Percentiles rank a stretch among this genome's conserved stretches.
phyloP scores from a whole-genome alignment of 805 yeast species.

The Ogataea glucozyma region DNA sequence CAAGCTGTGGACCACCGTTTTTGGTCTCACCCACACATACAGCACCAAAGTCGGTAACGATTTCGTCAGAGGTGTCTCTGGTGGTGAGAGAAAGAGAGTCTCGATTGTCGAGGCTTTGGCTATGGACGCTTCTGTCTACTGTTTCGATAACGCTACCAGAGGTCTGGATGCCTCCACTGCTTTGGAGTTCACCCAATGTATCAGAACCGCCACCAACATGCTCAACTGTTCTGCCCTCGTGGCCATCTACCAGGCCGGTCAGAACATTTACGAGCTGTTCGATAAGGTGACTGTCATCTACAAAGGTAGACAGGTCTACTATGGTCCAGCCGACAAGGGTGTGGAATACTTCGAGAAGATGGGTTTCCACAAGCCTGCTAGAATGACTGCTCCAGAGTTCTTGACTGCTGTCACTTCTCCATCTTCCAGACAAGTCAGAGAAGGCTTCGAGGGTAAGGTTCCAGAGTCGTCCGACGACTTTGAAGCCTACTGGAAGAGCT shows the following conservation, averaged over 20 bases:
- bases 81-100: conserved; percentile 74
- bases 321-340: conserved; percentile 56
- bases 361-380: conserved; percentile 65
- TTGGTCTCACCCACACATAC: conserved; percentile 59
- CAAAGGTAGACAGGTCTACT: conserved; percentile 61
- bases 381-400: conserved; percentile 71
- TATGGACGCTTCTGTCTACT: conserved; percentile 54
- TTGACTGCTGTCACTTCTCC: conserved; percentile 70
- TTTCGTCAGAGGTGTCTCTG: conserved; percentile 65
- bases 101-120: conserved; percentile 64
- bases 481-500: conserved; percentile 57
- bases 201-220: conserved; percentile 62
- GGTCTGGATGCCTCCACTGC: conserved; percentile 76
- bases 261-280: conserved; percentile 60
- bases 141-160: conserved; percentile 71
- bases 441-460: conserved; percentile 55
- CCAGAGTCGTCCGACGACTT: conserved; percentile 60
- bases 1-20: conserved; percentile 53
- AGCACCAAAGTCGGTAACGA: conserved; percentile 67
- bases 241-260: conserved; percentile 69
- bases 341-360: conserved; percentile 57
- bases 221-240: conserved; percentile 58
- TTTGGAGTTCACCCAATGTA: conserved; percentile 60
- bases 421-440: conserved; percentile 50
- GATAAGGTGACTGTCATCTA: conserved; percentile 62